Evolutionary conservation across 1,284 basidiomycete species (phyloP).

Genomic region (Xerocomus minutiporus): DNA sequence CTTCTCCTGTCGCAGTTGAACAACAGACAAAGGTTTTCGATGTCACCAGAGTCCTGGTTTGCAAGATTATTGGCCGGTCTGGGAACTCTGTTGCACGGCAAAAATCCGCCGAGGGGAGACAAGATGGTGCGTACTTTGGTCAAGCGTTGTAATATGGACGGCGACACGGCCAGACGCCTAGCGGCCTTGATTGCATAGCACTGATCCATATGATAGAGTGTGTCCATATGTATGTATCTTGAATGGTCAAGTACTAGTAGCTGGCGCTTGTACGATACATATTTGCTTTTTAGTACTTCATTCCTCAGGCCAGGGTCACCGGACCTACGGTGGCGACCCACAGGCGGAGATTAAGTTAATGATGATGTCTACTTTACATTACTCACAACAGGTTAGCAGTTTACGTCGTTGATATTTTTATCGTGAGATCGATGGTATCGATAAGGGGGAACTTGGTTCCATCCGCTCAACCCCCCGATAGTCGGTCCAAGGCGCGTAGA

Average conservation of each 20-base stretch:
- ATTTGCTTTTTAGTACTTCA: background rate
- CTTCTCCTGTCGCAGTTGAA: conserved; percentile 19
- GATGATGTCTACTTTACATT: background rate
- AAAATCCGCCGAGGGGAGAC: conserved; percentile 24
- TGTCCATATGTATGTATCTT: background rate
- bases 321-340: background rate
- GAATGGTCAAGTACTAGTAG: background rate
- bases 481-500: background rate
- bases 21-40: conserved; percentile 18
- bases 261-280: background rate
- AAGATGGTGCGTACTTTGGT: conserved; percentile 23
- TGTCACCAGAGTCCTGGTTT: conserved; percentile 27
- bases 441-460: background rate
- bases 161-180: conserved; percentile 25
- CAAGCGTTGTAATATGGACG: conserved; percentile 29
- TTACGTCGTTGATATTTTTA: background rate
- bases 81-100: conserved; percentile 17
- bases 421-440: background rate
- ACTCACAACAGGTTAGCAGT: background rate
- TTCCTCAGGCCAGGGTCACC: background rate
- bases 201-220: background rate
- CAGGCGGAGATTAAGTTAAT: background rate
- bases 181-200: conserved; percentile 10
- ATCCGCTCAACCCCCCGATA: background rate
- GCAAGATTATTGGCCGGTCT: conserved; percentile 23